Evolutionary conservation across 352 stramenopile genomes (phyloP), one percentile per base, ranked within the genome.

Genomic region (Globisporangium abappressorium): DNA sequence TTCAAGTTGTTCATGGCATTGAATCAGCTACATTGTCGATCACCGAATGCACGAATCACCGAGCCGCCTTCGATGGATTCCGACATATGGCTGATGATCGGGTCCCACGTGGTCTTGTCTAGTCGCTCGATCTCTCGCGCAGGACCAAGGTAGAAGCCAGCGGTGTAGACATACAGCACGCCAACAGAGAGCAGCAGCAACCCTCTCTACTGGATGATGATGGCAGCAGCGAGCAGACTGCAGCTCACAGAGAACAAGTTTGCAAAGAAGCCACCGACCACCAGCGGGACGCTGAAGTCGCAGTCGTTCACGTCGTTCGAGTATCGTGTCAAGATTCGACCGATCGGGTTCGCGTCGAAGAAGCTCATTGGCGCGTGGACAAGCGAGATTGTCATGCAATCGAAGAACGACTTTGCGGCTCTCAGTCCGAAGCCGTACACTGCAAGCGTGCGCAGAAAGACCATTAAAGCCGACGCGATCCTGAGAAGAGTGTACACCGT

Each of bases 121-220:
- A 92, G 47, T 15, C 81, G 72, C 55, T 89, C 61, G 6, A 92
- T 61, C 11, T 92, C 83, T 8, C 78, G 74, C 26, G 81, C 78
- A n/a, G 83, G 81, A 4, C 57, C 66, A 49, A 90, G 67, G 54
- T 81, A 88, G 69, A 85, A 81, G 0, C 57, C 38, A 28, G 67
- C 73, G n/a, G 87, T 74, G 3, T 58, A 57, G 34, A 89, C 82
- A 47, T 98, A 98, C 3, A 96, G 65, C 20, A 90, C 89, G 6
- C 78, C 72, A 2, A 98, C 77, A 8, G 90, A 91, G 14, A 97
- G 36, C 7, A 98, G 65, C 11, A 96, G 60, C 1, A 97, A 51
- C n/a, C 93, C 88, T 2, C 82, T 87, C 62, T 78, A 93, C 56
- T 90, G 86, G 36, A 95, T 97, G 2, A 94, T 85, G 63, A 91